Evolutionary conservation across 140 eudicot genomes (phyloP).

Genomic region (Oenanthe javanica): DNA sequence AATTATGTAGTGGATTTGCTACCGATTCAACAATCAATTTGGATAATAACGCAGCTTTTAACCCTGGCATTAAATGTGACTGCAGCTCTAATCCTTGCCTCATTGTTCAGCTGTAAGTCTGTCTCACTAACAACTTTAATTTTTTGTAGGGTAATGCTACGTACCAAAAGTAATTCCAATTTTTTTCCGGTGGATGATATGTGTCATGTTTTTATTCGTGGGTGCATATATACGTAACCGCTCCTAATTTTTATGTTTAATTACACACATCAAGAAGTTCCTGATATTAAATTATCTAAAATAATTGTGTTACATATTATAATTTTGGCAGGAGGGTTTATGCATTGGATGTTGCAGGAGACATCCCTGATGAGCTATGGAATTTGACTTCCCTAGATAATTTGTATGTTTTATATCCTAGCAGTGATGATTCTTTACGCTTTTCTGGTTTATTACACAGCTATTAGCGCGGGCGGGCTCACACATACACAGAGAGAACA

Average conservation of each 20-base stretch:
- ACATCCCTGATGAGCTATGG: constrained; percentile 84
- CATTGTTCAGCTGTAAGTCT: constrained; percentile 48
- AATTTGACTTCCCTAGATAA: constrained; percentile 49
- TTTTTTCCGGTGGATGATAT: too few relatives aligned
- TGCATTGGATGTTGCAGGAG: constrained; percentile 39
- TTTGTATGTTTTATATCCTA: constrained; percentile 36
- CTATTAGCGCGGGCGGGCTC: too few relatives aligned
- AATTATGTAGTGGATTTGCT: constrained; percentile 67
- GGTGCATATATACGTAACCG: too few relatives aligned
- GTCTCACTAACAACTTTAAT: too few relatives aligned
- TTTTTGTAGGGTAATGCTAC: too few relatives aligned
- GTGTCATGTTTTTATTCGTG: too few relatives aligned
- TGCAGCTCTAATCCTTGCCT: constrained; percentile 50
- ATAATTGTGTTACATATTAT: background rate
- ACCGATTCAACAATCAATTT: constrained; percentile 15
- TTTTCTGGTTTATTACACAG: background rate
- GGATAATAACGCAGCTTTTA: background rate
- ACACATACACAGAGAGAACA: too few relatives aligned
- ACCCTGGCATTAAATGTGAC: constrained; percentile 59
- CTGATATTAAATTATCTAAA: background rate
- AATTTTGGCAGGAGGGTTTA: constrained; percentile 42
- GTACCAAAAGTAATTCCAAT: too few relatives aligned
- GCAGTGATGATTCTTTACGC: background rate
- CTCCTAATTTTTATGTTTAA: too few relatives aligned
- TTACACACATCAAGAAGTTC: background rate